phyloP scores from a whole-genome alignment of 768 basidiomycete species.

The Sarcodon aspratus region DNA sequence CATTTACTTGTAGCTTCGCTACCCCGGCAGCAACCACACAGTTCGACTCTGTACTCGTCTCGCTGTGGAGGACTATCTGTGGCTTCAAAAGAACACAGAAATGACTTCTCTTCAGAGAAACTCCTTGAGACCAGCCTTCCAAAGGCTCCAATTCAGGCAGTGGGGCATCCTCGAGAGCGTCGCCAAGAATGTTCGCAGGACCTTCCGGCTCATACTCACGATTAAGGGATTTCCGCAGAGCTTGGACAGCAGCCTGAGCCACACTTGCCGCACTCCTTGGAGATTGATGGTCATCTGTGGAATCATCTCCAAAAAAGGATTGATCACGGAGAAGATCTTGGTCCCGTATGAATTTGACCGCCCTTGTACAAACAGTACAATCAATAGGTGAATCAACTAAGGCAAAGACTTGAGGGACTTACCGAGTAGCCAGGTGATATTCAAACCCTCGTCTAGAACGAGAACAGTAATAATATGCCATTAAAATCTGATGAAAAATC shows the following conservation, averaged over 20 bases:
- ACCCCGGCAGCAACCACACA: slow-evolving; percentile 72
- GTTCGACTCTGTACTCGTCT: slow-evolving; percentile 34
- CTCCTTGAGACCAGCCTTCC: slow-evolving; percentile 62
- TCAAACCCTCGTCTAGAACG: slow-evolving; percentile 67
- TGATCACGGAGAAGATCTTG: slow-evolving; percentile 75
- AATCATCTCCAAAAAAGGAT: slow-evolving; percentile 26
- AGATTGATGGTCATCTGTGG: not conserved
- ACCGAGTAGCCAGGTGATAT: slow-evolving; percentile 84
- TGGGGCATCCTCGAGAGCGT: slow-evolving; percentile 20
- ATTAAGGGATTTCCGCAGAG: slow-evolving; percentile 52
- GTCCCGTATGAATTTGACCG: slow-evolving; percentile 81
- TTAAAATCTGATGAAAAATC: slow-evolving; percentile 47
- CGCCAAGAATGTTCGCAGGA: slow-evolving; percentile 23
- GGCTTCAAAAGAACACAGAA: slow-evolving; percentile 86
- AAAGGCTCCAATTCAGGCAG: slow-evolving; percentile 40
- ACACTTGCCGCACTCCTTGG: not conserved
- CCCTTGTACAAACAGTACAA: slow-evolving; percentile 26
- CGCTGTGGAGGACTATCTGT: slow-evolving; percentile 72
- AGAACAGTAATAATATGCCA: slow-evolving; percentile 83
- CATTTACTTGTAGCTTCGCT: slow-evolving; percentile 66
- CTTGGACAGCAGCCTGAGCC: slow-evolving; percentile 57
- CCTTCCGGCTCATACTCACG: slow-evolving; percentile 36
- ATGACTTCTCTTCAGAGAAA: slow-evolving; percentile 58
- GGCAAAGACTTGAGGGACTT: slow-evolving; percentile 13
- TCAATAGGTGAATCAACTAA: slow-evolving; percentile 3